Percentiles rank a stretch among this genome's conserved stretches.
These are phyloP conservation scores for Solanum tarapatanum DNA, from an alignment of 257 asterid genomes.

Conservation along the genomic window DNA sequence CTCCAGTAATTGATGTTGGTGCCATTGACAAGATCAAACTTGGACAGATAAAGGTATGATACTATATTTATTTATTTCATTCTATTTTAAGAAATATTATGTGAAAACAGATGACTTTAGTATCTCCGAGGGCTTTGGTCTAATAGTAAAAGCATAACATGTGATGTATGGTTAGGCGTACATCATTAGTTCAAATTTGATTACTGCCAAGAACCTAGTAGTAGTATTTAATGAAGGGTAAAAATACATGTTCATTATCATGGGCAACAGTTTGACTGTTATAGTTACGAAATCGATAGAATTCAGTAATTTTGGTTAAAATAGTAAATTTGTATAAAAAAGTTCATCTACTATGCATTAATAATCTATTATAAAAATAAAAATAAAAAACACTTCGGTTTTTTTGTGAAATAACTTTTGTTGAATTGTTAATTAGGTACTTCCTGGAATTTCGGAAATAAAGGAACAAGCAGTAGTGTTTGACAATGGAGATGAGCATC, in stretches of 20 bases:
- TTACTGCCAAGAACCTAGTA: background rate
- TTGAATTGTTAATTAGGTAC: slow-evolving; percentile 21
- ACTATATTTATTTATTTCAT: background rate
- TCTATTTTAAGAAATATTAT: background rate
- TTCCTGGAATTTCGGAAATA: slow-evolving; percentile 19
- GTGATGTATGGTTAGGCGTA: background rate
- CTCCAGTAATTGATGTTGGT: slow-evolving; percentile 55
- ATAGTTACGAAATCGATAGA: too few relatives aligned
- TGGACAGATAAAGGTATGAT: slow-evolving; percentile 23
- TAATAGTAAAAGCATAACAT: background rate
- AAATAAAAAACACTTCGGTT: background rate
- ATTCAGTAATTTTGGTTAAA: too few relatives aligned
- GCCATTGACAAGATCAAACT: slow-evolving; percentile 24
- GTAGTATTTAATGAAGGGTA: background rate
- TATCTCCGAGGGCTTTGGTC: background rate
- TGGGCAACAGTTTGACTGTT: background rate
- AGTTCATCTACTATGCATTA: background rate
- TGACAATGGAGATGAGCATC: slow-evolving; percentile 2
- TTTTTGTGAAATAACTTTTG: background rate
- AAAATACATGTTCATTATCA: background rate
- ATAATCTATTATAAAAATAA: background rate
- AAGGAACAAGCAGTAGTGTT: slow-evolving; percentile 14
- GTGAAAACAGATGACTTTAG: background rate
- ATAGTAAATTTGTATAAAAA: too few relatives aligned
- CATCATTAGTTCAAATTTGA: background rate